A percentile compares a stretch with the other conserved stretches of the same genome.
These are phyloP conservation scores for Penicillium mononematosum DNA, from an alignment of 495 filamentous ascomycete genomes.

Conservation along the genomic window DNA sequence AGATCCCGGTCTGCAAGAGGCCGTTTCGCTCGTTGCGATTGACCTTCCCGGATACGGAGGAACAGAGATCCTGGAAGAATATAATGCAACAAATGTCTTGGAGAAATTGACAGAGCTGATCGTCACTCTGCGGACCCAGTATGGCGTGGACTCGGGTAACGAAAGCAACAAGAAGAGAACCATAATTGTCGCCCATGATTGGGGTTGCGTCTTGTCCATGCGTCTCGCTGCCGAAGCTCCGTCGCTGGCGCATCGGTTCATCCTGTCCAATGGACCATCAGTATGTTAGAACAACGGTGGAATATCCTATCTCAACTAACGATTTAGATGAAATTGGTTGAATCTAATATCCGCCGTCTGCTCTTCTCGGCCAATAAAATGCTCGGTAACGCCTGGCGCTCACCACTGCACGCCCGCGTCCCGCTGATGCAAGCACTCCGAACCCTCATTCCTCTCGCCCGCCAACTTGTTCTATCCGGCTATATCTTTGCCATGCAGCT, in stretches of 20 bases:
- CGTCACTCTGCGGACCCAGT: conserved; percentile 43
- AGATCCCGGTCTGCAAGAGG: conserved; percentile 31
- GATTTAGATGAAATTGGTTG: conserved; percentile 28
- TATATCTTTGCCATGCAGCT: conserved; percentile 54
- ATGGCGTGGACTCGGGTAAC: conserved; percentile 38
- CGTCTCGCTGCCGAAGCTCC: conserved; percentile 56
- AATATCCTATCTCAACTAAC: conserved; percentile 4
- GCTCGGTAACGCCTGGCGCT: conserved; percentile 42
- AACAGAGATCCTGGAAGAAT: conserved; percentile 45
- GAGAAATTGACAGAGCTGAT: conserved; percentile 53
- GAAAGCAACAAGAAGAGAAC: conserved; percentile 35
- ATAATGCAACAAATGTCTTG: conserved; percentile 48
- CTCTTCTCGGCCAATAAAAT: conserved; percentile 45
- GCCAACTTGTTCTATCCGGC: conserved; percentile 43
- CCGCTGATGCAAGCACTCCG: conserved; percentile 41
- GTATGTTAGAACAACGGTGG: conserved; percentile 34
- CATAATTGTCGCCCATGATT: conserved; percentile 56
- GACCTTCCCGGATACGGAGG: conserved; percentile 59
- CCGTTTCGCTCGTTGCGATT: conserved; percentile 47
- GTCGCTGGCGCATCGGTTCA: conserved; percentile 52
- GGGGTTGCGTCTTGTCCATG: conserved; percentile 53
- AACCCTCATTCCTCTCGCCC: conserved; percentile 39
- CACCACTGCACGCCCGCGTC: conserved; percentile 40
- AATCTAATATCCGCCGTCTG: conserved; percentile 34
- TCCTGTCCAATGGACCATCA: conserved; percentile 48